These are phyloP conservation scores for Lizonia empirigonia DNA, from an alignment of 2,329 filamentous ascomycete genomes.

Conservation along the genomic window DNA sequence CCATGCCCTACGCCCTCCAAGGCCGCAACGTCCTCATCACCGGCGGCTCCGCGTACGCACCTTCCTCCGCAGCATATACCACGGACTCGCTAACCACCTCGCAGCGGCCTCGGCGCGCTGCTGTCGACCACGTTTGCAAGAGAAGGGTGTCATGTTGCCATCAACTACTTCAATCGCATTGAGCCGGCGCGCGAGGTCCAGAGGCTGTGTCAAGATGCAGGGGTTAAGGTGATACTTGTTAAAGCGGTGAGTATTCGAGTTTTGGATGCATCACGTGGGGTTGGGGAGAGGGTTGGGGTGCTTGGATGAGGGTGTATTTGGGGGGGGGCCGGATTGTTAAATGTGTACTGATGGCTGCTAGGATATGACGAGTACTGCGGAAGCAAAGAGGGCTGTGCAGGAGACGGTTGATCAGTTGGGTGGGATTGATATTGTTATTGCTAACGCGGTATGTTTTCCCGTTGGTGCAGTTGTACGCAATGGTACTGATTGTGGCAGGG, in stretches of 20 bases:
- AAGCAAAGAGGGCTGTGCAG: conserved; percentile 64
- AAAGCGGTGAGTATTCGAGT: conserved; percentile 67
- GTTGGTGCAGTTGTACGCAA: too few species aligned
- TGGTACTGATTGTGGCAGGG: conserved; percentile 49
- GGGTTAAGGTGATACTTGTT: conserved; percentile 61
- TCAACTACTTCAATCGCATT: conserved; percentile 73
- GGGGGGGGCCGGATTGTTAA: too few species aligned
- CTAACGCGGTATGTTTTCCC: conserved; percentile 66
- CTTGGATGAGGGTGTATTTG: too few species aligned
- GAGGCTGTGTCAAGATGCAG: conserved; percentile 58
- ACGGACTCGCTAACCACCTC: neutral
- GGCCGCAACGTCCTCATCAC: conserved; percentile 68
- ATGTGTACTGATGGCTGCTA: too few species aligned
- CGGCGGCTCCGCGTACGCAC: conserved; percentile 64
- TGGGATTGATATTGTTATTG: conserved; percentile 76
- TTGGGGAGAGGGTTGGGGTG: too few species aligned
- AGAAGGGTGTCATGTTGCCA: conserved; percentile 69
- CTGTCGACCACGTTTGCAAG: conserved; percentile 70
- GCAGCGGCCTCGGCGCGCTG: conserved; percentile 72
- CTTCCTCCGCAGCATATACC: neutral
- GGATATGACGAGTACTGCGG: conserved; percentile 66
- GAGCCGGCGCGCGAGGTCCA: conserved; percentile 65
- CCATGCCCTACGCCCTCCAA: conserved; percentile 69
- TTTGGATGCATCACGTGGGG: too few species aligned
- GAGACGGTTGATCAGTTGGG: conserved; percentile 66